These are phyloP conservation scores for Carex scoparia DNA, from an alignment of 176 grass and related monocot species.

Conservation along the genomic window DNA sequence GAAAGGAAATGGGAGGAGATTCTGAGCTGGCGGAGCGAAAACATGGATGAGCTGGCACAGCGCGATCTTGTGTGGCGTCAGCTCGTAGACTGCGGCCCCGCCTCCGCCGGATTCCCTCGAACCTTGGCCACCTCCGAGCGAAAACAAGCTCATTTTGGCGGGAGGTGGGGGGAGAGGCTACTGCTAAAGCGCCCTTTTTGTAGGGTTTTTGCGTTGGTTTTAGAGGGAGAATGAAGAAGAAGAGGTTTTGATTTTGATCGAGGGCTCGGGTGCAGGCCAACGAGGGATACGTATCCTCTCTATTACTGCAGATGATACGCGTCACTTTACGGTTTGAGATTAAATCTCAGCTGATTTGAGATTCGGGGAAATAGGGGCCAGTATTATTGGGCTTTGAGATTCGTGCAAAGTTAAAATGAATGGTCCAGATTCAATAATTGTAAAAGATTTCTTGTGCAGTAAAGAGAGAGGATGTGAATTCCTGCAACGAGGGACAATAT, in stretches of 20 bases:
- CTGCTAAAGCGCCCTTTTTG: neutral
- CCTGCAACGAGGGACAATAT: too few species aligned
- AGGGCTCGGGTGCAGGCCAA: too few species aligned
- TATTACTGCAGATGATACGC: too few species aligned
- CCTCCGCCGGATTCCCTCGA: constrained; percentile 24
- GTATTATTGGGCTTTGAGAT: too few species aligned
- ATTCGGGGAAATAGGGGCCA: too few species aligned
- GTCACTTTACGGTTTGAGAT: too few species aligned
- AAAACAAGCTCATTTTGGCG: constrained; percentile 46
- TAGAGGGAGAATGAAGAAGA: neutral
- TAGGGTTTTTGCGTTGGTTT: neutral
- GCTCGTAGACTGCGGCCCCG: constrained; percentile 32
- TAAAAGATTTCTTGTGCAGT: too few species aligned
- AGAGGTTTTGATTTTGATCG: neutral
- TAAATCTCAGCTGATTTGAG: too few species aligned
- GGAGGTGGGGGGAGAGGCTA: neutral
- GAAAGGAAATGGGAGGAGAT: constrained; percentile 48
- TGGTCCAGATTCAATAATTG: too few species aligned
- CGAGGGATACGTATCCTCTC: too few species aligned
- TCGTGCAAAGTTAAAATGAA: too few species aligned
- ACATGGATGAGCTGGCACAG: constrained; percentile 76
- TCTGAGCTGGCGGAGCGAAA: constrained; percentile 60
- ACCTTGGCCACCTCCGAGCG: constrained; percentile 19
- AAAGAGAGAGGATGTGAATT: too few species aligned
- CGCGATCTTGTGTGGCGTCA: constrained; percentile 85